phyloP scores from a whole-genome alignment of 1,284 basidiomycete species.

The Ustilago tritici region DNA sequence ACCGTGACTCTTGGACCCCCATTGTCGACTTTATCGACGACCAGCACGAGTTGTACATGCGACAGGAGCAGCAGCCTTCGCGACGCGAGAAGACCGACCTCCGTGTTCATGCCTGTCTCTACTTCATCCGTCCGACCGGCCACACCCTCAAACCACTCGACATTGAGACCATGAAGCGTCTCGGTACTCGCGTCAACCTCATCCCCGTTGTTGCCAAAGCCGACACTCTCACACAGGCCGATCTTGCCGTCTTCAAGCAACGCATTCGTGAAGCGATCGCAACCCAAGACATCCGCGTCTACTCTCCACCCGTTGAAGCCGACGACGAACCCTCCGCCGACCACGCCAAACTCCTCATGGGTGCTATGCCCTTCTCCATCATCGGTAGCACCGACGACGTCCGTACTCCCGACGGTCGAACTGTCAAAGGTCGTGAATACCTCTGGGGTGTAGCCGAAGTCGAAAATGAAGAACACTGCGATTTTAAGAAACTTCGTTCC shows the following conservation, averaged over 20 bases:
- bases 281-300: conserved; percentile 93
- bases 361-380: conserved; percentile 95
- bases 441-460: conserved; percentile 99
- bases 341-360: conserved; percentile 84
- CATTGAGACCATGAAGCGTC: conserved; percentile 98
- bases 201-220: conserved; percentile 98
- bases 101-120: conserved; percentile 95
- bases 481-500: conserved; percentile 97
- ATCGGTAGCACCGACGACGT: conserved; percentile 98
- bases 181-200: conserved; percentile 93
- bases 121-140: conserved; percentile 96
- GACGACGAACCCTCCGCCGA: conserved; percentile 91
- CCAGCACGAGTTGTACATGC: conserved; percentile 99
- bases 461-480: conserved; percentile 98
- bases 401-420: conserved; percentile 86
- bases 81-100: conserved; percentile 92
- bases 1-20: conserved; percentile 96
- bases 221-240: conserved; percentile 93
- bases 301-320: conserved; percentile 88
- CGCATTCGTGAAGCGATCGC: conserved; percentile 89
- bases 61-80: conserved; percentile 98
- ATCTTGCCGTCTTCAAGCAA: conserved; percentile 91
- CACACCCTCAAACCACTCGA: conserved; percentile 98
- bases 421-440: conserved; percentile 97
- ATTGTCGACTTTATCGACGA: conserved; percentile 99